Conservation (phyloP, 169 alveolate genomes). For the Theileria parva region DNA sequence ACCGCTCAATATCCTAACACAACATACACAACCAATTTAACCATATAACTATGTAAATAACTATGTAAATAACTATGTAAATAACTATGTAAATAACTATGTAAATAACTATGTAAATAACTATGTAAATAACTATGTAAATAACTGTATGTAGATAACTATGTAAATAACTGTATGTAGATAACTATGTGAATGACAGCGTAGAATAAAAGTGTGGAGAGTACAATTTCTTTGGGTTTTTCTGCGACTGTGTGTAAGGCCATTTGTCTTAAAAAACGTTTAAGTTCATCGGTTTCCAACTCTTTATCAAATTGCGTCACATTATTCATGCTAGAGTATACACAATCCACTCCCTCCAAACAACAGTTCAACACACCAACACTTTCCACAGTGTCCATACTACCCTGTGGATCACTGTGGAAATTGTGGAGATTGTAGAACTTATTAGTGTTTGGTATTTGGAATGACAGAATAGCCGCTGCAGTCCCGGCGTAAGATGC, state of each 20-base stretch:
- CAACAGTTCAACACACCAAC: constrained; percentile 13
- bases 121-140: too few relatives aligned
- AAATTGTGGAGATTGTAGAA: background rate
- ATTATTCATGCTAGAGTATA: constrained; percentile 2
- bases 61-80: too few relatives aligned
- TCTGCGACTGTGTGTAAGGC: constrained; percentile 50
- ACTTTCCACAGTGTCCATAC: too few relatives aligned
- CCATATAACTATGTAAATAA: too few relatives aligned
- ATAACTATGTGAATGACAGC: background rate
- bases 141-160: too few relatives aligned
- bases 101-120: too few relatives aligned
- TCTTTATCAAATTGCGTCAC: constrained; percentile 5
- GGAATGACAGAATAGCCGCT: constrained; percentile 16
- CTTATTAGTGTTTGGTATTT: background rate
- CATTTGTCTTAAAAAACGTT: constrained; percentile 22
- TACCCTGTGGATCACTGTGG: background rate
- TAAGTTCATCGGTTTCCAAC: constrained; percentile 3
- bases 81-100: too few relatives aligned
- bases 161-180: too few relatives aligned
- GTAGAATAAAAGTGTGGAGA: background rate
- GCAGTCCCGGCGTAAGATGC: constrained; percentile 36
- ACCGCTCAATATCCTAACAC: constrained; percentile 18
- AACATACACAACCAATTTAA: background rate
- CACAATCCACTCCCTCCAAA: constrained; percentile 13
- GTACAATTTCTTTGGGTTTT: constrained; percentile 36